Evolutionary conservation across 495 filamentous ascomycete genomes (phyloP), one percentile per base, ranked within the genome.

Genomic region (Penicillium waksmanii): DNA sequence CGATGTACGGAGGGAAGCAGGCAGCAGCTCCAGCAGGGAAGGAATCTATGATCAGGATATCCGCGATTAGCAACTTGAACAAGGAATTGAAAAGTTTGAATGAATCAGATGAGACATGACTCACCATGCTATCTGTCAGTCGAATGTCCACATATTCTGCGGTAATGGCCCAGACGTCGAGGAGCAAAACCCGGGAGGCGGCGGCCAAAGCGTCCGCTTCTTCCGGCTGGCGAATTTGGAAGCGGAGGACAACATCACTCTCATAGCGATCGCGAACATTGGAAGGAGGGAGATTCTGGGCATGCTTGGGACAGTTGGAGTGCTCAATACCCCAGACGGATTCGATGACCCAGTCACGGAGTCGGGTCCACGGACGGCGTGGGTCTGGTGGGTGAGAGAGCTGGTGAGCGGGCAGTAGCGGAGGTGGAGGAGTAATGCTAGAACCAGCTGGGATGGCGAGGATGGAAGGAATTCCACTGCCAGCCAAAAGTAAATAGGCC

Each of bases 101-200:
- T 7, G 6, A 8, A 31, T 31, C 27, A 1, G 8, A 31, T 31
- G 6, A 31, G 27, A 8, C 6, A 31, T 31, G 27, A 31, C 83
- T 62, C 71, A 97, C 87, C 56, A 93, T 87, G 63, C 89, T 87
- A 68, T 91, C 84, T 34, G 88, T 78, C 27, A 98, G 70, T 35
- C 93, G 81, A 33, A 98, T 88, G 73, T 98, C 95, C n/a, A 93
- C 91, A 79, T 87, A 94, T 43, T 91, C 80, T 7, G 87, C 79
- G 3, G 87, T 91, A 52, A 90, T 92, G 17, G 88, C 87, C 95
- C 95, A 98, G 3, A 97, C 85, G 70, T 98, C 95, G 8, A 98
- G 74, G 60, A 93, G 85, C 33, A 97, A 82, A 40, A 87, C 85
- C 47, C 89, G 82, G 9, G 88, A 77, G 15, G 92, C 95, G 56